These are phyloP conservation scores for Medicago ruthenica DNA, from an alignment of 306 rosid genomes.

Conservation along the genomic window DNA sequence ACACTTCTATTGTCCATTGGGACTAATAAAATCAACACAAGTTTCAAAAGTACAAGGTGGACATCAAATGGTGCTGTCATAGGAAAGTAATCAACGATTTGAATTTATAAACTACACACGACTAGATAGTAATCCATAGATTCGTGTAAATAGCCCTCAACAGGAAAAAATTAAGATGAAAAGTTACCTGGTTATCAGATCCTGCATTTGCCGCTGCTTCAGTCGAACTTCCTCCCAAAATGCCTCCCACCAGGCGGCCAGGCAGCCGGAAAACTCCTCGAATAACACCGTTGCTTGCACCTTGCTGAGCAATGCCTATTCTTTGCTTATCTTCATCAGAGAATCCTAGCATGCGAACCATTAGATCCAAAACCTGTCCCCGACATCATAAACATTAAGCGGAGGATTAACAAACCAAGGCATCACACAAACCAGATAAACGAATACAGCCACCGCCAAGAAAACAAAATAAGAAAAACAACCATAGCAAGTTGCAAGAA, in stretches of 20 bases:
- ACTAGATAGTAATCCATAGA: conserved; percentile 22
- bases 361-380: conserved; percentile 87
- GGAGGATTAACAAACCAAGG: not conserved
- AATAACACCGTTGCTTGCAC: conserved; percentile 88
- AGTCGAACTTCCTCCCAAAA: conserved; percentile 72
- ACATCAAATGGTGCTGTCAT: not conserved
- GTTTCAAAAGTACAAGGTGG: not conserved
- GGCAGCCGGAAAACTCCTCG: conserved; percentile 91
- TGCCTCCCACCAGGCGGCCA: conserved; percentile 98
- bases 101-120: not conserved
- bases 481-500: conserved; percentile 8
- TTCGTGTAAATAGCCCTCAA: conserved; percentile 5
- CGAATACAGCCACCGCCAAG: conserved; percentile 2
- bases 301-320: conserved; percentile 84
- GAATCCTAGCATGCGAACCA: conserved; percentile 98
- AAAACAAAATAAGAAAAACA: conserved; percentile 1
- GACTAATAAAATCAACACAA: conserved; percentile 2
- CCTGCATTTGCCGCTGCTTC: conserved; percentile 57
- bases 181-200: conserved; percentile 74
- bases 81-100: not conserved
- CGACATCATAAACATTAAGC: conserved; percentile 32
- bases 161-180: not conserved
- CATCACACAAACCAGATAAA: conserved; percentile 2
- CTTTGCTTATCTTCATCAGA: conserved; percentile 90
- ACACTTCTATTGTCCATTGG: not conserved